These are phyloP conservation scores for Gastroboletus turbinatus DNA, from an alignment of 1,284 basidiomycete species.

Conservation along the genomic window DNA sequence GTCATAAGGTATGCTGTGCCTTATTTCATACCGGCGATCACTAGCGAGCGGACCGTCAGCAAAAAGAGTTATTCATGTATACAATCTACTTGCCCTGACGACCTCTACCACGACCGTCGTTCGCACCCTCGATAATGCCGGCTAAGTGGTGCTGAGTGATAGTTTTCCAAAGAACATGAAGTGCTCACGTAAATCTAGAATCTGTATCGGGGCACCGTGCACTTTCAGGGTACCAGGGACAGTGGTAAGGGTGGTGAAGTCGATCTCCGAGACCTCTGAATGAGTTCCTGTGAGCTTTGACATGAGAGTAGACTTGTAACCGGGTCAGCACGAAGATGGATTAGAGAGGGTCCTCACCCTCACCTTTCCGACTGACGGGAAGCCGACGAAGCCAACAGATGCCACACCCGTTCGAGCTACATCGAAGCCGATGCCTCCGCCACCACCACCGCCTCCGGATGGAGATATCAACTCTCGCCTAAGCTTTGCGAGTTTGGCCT, in stretches of 20 bases:
- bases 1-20: slow-evolving; percentile 6
- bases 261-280: slow-evolving; percentile 97
- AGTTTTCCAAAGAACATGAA: slow-evolving; percentile 30
- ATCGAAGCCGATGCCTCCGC: slow-evolving; percentile 89
- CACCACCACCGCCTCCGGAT: slow-evolving; percentile 80
- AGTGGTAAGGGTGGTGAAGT: slow-evolving; percentile 93
- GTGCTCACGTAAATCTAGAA: slow-evolving; percentile 76
- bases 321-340: slow-evolving; percentile 1
- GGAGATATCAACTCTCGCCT: slow-evolving; percentile 91
- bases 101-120: slow-evolving; percentile 97
- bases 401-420: slow-evolving; percentile 97
- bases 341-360: slow-evolving; percentile 22
- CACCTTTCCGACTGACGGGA: slow-evolving; percentile 86
- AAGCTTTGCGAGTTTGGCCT: slow-evolving; percentile 97
- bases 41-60: slow-evolving; percentile 36
- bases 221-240: slow-evolving; percentile 96
- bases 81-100: slow-evolving; percentile 69
- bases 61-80: not conserved
- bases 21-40: slow-evolving; percentile 73
- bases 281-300: slow-evolving; percentile 97
- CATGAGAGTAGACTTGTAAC: slow-evolving; percentile 87
- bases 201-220: slow-evolving; percentile 91
- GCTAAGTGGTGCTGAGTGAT: slow-evolving; percentile 44
- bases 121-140: slow-evolving; percentile 99
- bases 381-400: slow-evolving; percentile 93